Evolutionary conservation across 2,329 filamentous ascomycete species (phyloP).

Genomic region (Penicillium sp.): DNA sequence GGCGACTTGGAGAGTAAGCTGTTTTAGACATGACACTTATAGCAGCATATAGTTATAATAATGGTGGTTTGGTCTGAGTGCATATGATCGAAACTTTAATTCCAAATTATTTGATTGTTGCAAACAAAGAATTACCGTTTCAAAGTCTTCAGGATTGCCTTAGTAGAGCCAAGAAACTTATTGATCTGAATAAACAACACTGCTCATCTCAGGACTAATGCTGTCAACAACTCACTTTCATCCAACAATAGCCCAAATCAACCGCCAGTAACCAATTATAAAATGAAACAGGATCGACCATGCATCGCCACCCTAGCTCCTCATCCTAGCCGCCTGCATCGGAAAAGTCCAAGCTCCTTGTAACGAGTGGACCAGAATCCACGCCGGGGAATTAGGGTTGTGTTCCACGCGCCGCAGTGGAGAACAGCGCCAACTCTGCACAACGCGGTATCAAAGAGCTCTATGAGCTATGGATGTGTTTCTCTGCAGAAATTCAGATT

Average conservation of each 20-base stretch:
- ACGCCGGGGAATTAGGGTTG: slow-evolving; percentile 9
- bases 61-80: not conserved
- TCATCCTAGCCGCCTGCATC: slow-evolving; percentile 18
- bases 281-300: slow-evolving; percentile 17
- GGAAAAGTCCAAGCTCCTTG: slow-evolving; percentile 4
- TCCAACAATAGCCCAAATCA: too few relatives aligned
- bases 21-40: too few relatives aligned
- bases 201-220: too few relatives aligned
- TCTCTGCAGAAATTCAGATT: too few relatives aligned
- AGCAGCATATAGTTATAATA: too few relatives aligned
- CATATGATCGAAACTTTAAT: too few relatives aligned
- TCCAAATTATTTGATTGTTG: too few relatives aligned
- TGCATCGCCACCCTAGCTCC: not conserved
- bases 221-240: not conserved
- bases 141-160: too few relatives aligned
- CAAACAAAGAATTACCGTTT: too few relatives aligned
- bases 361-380: slow-evolving; percentile 25
- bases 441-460: slow-evolving; percentile 1
- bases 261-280: slow-evolving; percentile 1
- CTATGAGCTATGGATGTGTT: slow-evolving; percentile 2
- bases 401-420: slow-evolving; percentile 28
- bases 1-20: slow-evolving; percentile 30
- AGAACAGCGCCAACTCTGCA: not conserved
- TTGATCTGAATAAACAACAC: too few relatives aligned
- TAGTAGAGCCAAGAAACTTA: too few relatives aligned